These are phyloP conservation scores for Phytophthora cryptogea DNA, from an alignment of 352 stramenopile genomes.

Conservation along the genomic window DNA sequence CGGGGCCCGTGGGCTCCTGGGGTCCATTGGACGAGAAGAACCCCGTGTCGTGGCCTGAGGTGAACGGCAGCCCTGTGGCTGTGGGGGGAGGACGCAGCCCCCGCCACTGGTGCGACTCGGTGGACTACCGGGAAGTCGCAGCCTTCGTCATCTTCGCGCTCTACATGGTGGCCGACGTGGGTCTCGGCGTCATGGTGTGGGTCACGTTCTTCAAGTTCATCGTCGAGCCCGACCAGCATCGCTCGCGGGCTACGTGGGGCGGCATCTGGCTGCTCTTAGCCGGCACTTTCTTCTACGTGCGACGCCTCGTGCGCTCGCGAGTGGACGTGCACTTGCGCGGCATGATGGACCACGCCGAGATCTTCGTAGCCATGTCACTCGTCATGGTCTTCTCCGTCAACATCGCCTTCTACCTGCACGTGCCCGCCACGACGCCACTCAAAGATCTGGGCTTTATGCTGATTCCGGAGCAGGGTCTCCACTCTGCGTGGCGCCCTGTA, in stretches of 20 bases:
- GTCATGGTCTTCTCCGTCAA: slow-evolving; percentile 76
- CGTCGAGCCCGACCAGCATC: slow-evolving; percentile 50
- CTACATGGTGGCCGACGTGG: slow-evolving; percentile 46
- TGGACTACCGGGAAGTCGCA: slow-evolving; percentile 50
- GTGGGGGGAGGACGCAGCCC: slow-evolving; percentile 25
- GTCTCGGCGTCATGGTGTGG: slow-evolving; percentile 55
- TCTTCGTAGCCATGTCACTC: slow-evolving; percentile 68
- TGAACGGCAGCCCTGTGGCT: slow-evolving; percentile 7
- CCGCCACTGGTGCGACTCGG: slow-evolving; percentile 32
- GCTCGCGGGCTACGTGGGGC: slow-evolving; percentile 50
- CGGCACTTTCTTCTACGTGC: slow-evolving; percentile 49
- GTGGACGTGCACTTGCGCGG: slow-evolving; percentile 45
- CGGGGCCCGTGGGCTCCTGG: slow-evolving; percentile 43
- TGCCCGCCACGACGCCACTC: slow-evolving; percentile 55
- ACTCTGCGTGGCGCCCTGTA: slow-evolving; percentile 64
- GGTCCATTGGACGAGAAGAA: slow-evolving; percentile 40
- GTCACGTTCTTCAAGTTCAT: slow-evolving; percentile 74
- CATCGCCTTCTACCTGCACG: slow-evolving; percentile 75
- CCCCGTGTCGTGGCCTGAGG: slow-evolving; percentile 17
- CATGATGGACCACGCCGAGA: slow-evolving; percentile 64
- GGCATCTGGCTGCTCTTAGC: slow-evolving; percentile 59
- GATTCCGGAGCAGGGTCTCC: slow-evolving; percentile 61
- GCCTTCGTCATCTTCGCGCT: slow-evolving; percentile 52
- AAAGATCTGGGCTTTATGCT: slow-evolving; percentile 79
- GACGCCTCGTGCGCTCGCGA: slow-evolving; percentile 44